Evolutionary conservation across 371 early-diverging fungal species (phyloP).

Genomic region (Mucor piriformis): DNA sequence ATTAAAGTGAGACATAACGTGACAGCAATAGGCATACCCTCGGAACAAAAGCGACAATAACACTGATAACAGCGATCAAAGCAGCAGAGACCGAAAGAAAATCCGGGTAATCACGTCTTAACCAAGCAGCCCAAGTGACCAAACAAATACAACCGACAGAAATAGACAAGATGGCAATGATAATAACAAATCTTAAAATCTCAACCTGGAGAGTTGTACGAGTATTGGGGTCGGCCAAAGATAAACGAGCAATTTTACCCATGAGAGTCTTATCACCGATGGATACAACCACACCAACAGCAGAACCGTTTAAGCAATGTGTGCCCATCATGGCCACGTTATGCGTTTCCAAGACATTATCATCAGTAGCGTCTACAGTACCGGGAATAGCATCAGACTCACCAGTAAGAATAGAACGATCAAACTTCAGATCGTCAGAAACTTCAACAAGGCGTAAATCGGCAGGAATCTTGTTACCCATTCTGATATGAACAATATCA

Average conservation of each 20-base stretch:
- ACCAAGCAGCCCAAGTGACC: conserved; percentile 43
- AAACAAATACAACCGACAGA: conserved; percentile 43
- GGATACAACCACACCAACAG: conserved; percentile 63
- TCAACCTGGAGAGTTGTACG: conserved; percentile 70
- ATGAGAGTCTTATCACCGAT: conserved; percentile 68
- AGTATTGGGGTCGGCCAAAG: conserved; percentile 38
- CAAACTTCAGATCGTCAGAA: conserved; percentile 65
- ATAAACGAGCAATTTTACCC: conserved; percentile 70
- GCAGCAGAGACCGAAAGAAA: conserved; percentile 60
- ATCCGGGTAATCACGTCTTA: conserved; percentile 44
- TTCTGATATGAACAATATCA: conserved; percentile 64
- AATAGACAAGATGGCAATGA: conserved; percentile 66
- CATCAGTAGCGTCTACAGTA: conserved; percentile 56
- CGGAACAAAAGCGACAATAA: conserved; percentile 69
- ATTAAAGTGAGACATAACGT: conserved; percentile 58
- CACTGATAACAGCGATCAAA: conserved; percentile 74
- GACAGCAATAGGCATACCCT: conserved; percentile 64
- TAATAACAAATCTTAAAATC: conserved; percentile 67
- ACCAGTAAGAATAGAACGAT: conserved; percentile 72
- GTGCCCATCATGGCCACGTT: conserved; percentile 75
- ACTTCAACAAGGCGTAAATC: conserved; percentile 63
- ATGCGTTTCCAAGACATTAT: conserved; percentile 62
- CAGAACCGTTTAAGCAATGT: conserved; percentile 64
- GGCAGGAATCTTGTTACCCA: conserved; percentile 75
- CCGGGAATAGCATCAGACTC: conserved; percentile 67